These are phyloP conservation scores for Forsythia viridissima DNA, from an alignment of 257 asterid genomes.

Conservation along the genomic window DNA sequence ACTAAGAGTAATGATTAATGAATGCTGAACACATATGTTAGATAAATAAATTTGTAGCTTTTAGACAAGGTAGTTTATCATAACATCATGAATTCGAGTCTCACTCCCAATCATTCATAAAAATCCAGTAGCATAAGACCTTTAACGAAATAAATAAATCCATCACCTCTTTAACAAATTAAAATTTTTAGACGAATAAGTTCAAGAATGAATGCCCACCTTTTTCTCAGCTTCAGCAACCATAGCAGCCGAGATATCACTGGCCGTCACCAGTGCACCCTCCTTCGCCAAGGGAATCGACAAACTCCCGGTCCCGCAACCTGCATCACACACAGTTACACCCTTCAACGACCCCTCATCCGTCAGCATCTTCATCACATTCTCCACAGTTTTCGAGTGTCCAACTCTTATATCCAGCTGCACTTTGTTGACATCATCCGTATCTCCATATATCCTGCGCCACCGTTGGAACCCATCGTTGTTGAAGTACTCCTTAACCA, in stretches of 20 bases:
- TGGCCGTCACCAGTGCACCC: slow-evolving; percentile 84
- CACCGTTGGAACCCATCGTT: slow-evolving; percentile 93
- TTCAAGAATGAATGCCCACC: slow-evolving; percentile 34
- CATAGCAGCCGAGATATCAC: slow-evolving; percentile 95
- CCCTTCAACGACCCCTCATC: slow-evolving; percentile 77
- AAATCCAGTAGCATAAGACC: not conserved
- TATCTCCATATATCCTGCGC: slow-evolving; percentile 84
- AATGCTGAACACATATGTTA: not conserved
- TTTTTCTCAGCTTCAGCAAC: slow-evolving; percentile 87
- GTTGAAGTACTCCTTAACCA: slow-evolving; percentile 87
- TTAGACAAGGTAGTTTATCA: too few species aligned
- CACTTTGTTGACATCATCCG: slow-evolving; percentile 79
- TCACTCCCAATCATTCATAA: not conserved
- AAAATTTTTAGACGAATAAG: not conserved
- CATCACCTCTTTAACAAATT: not conserved
- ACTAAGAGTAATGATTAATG: not conserved
- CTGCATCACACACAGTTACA: slow-evolving; percentile 86
- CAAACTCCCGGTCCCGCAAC: slow-evolving; percentile 87
- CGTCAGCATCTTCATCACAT: slow-evolving; percentile 71
- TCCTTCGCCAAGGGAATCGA: slow-evolving; percentile 89
- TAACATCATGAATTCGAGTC: not conserved
- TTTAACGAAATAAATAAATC: not conserved
- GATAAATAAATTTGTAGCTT: not conserved
- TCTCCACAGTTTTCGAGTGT: slow-evolving; percentile 87
- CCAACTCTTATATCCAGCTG: slow-evolving; percentile 82